phyloP scores from a whole-genome alignment of 495 filamentous ascomycete species.

The Staphylotrichum longicolle region DNA sequence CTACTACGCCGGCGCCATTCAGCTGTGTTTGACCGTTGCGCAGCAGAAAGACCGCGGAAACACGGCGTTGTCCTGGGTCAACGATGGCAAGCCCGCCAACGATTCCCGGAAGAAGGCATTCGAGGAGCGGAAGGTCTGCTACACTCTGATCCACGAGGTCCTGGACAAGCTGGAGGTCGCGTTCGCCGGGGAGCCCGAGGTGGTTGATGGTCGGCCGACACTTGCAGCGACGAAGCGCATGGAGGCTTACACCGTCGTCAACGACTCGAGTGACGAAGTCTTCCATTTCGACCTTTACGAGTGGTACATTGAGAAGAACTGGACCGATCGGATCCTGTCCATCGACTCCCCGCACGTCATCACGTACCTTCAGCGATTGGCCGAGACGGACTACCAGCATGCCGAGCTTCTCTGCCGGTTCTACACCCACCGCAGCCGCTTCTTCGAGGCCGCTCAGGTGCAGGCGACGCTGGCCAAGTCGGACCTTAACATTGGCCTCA shows the following conservation, averaged over 20 bases:
- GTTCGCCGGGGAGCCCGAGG: constrained; percentile 60
- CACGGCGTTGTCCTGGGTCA: constrained; percentile 67
- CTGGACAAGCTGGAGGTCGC: constrained; percentile 72
- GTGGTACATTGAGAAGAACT: constrained; percentile 85
- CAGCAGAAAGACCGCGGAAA: constrained; percentile 80
- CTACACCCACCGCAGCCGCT: constrained; percentile 73
- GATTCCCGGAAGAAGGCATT: constrained; percentile 68
- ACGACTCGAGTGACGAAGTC: constrained; percentile 80
- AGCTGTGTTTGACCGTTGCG: constrained; percentile 78
- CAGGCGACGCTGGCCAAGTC: constrained; percentile 81
- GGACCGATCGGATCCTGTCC: constrained; percentile 77
- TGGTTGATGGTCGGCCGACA: constrained; percentile 74
- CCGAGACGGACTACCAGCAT: constrained; percentile 63
- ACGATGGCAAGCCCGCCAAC: constrained; percentile 52
- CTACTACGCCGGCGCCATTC: constrained; percentile 96
- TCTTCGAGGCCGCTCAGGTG: constrained; percentile 80
- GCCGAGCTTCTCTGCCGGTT: constrained; percentile 93
- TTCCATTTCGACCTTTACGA: constrained; percentile 95
- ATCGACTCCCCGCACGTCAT: constrained; percentile 81
- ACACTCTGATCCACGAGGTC: constrained; percentile 74
- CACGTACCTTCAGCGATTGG: constrained; percentile 76
- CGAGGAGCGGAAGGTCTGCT: constrained; percentile 71
- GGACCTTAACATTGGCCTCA: constrained; percentile 68
- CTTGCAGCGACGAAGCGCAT: constrained; percentile 69
- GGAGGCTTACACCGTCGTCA: constrained; percentile 85